Evolutionary conservation across 1,284 basidiomycete genomes (phyloP).

Genomic region (Vanrija sp.): DNA sequence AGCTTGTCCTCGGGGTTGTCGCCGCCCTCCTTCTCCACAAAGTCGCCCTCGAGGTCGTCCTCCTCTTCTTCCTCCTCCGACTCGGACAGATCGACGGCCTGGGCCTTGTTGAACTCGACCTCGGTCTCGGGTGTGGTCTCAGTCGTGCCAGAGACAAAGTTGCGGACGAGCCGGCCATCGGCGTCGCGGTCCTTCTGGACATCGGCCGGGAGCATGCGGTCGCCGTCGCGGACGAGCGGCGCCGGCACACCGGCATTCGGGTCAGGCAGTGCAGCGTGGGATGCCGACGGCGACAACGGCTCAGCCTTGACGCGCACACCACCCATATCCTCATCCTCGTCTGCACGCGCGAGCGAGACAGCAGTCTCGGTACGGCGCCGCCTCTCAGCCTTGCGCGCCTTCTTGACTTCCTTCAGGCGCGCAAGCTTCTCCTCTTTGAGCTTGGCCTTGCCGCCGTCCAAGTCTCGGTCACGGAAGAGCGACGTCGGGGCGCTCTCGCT

Average conservation of each 20-base stretch:
- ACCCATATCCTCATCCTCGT: constrained; percentile 1
- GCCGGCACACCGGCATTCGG: constrained; percentile 7
- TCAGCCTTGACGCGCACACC: neutral
- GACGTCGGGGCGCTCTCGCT: constrained; percentile 87
- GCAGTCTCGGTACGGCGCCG: constrained; percentile 4
- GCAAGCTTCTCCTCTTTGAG: constrained; percentile 41
- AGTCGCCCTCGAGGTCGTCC: constrained; percentile 79
- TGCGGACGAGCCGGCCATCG: constrained; percentile 30
- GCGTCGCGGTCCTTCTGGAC: constrained; percentile 38
- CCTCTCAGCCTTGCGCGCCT: constrained; percentile 19
- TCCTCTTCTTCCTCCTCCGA: constrained; percentile 81
- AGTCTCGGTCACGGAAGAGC: constrained; percentile 53
- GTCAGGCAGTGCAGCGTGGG: constrained; percentile 1
- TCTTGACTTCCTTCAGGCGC: constrained; percentile 35
- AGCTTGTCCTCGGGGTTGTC: constrained; percentile 60
- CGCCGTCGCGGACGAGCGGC: constrained; percentile 25
- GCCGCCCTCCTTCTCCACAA: constrained; percentile 51
- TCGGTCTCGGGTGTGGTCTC: constrained; percentile 31
- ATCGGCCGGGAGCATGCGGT: constrained; percentile 37
- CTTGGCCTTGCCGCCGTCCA: constrained; percentile 42
- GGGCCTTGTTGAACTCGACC: constrained; percentile 57
- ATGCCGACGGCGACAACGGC: constrained; percentile 20
- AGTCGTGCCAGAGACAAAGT: constrained; percentile 43
- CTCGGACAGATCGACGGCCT: constrained; percentile 74
- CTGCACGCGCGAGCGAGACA: neutral